A percentile compares a stretch with the other conserved stretches of the same genome.
These are phyloP conservation scores for Forsythia suspensa DNA, from an alignment of 257 asterid species.

Conservation along the genomic window DNA sequence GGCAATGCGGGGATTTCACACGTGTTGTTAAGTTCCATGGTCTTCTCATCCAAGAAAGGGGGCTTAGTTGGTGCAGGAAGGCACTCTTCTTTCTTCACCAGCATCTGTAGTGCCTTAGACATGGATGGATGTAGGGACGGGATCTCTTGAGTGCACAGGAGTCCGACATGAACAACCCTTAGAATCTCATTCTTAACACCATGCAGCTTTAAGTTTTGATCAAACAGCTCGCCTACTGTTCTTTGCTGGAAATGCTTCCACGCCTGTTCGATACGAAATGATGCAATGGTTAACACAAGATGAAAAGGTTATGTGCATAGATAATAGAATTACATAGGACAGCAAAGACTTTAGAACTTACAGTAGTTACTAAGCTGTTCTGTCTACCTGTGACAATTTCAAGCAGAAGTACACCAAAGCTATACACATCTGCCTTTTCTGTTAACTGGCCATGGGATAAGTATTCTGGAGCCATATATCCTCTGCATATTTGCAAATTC, in stretches of 20 bases:
- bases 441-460: conserved; percentile 54
- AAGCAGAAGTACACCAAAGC: conserved; percentile 69
- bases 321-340: not conserved
- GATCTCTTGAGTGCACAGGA: conserved; percentile 63
- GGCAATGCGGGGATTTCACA: conserved; percentile 20
- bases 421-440: conserved; percentile 60
- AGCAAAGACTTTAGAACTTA: conserved; percentile 30
- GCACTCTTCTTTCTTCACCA: conserved; percentile 51
- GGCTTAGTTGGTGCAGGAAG: conserved; percentile 72
- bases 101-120: conserved; percentile 67
- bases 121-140: conserved; percentile 63
- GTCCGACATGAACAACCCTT: conserved; percentile 66
- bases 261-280: conserved; percentile 34
- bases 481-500: conserved; percentile 37
- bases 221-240: conserved; percentile 53
- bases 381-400: conserved; percentile 64
- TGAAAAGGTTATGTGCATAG: not conserved
- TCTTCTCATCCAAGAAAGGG: conserved; percentile 64
- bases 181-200: conserved; percentile 41
- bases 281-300: not conserved
- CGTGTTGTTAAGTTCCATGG: conserved; percentile 49
- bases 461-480: conserved; percentile 78
- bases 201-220: conserved; percentile 56
- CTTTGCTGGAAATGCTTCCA: conserved; percentile 68
- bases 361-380: conserved; percentile 55